phyloP scores from a whole-genome alignment of 2,329 filamentous ascomycete species.

The Penicillium sp. region DNA sequence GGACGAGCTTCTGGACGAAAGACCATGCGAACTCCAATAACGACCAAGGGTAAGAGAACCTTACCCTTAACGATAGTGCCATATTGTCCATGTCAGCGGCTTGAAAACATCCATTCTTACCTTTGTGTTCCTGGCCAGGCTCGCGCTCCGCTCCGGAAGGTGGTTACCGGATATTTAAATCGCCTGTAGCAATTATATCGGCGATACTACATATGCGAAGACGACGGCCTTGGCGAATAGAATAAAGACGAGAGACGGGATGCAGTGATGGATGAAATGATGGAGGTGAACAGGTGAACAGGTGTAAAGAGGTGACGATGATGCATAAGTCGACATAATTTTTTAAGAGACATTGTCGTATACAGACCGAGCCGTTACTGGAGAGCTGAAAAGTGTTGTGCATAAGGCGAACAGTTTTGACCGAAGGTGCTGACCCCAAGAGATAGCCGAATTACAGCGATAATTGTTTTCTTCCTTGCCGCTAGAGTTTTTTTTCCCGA shows the following conservation, averaged over 20 bases:
- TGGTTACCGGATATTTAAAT: slow-evolving; percentile 12
- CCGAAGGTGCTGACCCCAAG: slow-evolving; percentile 43
- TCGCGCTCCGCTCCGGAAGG: slow-evolving; percentile 8
- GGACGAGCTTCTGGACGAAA: neutral
- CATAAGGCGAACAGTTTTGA: slow-evolving; percentile 38
- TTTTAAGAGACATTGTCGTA: slow-evolving; percentile 30
- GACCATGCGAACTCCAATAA: neutral
- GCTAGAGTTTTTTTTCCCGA: slow-evolving; percentile 39
- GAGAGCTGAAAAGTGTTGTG: slow-evolving; percentile 38
- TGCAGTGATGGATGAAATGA: slow-evolving; percentile 3
- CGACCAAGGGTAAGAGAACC: neutral
- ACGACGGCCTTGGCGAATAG: slow-evolving; percentile 24
- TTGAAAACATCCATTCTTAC: slow-evolving; percentile 8
- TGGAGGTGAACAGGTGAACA: slow-evolving; percentile 12
- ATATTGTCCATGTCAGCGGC: neutral
- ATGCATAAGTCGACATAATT: slow-evolving; percentile 16
- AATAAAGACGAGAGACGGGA: neutral
- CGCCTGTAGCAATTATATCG: slow-evolving; percentile 16
- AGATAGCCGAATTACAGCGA: slow-evolving; percentile 51
- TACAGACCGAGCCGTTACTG: slow-evolving; percentile 47
- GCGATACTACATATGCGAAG: slow-evolving; percentile 30
- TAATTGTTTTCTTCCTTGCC: slow-evolving; percentile 43
- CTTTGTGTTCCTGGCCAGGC: neutral
- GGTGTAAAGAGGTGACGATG: slow-evolving; percentile 12
- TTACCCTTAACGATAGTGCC: neutral